A percentile compares a stretch with the other conserved stretches of the same genome.
Evolutionary conservation across 768 basidiomycete genomes (phyloP).

Genomic region (Podaxis pistillaris): DNA sequence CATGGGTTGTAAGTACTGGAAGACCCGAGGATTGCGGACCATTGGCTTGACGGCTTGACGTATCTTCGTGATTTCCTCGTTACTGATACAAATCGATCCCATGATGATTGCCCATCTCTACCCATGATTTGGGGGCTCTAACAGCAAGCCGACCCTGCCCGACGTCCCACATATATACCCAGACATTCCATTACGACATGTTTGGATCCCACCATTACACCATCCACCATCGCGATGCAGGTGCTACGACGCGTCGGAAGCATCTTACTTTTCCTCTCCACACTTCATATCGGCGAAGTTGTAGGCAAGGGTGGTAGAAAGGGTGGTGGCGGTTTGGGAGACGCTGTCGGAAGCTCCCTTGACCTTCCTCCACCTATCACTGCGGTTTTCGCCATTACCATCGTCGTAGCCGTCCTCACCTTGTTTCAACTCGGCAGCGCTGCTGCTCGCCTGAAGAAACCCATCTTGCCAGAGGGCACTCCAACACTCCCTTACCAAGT

Average conservation of each 20-base stretch:
- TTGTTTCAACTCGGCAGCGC: background rate
- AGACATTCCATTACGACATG: background rate
- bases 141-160: background rate
- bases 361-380: background rate
- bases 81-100: background rate
- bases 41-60: no score
- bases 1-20: no score
- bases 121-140: background rate
- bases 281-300: background rate
- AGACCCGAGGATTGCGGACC: no score
- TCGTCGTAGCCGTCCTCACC: background rate
- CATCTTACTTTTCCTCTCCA: background rate
- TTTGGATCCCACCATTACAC: background rate
- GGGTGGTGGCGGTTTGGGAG: background rate
- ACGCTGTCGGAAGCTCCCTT: background rate
- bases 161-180: background rate
- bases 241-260: background rate
- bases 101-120: background rate
- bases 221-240: background rate
- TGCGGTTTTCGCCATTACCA: background rate
- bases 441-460: background rate
- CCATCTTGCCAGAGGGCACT: background rate
- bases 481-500: slow-evolving; percentile 6
- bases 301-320: background rate
- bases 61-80: background rate